Base-by-base conservation (phyloP, 2,329 filamentous ascomycete species). In the Grosmannia huntii region DNA sequence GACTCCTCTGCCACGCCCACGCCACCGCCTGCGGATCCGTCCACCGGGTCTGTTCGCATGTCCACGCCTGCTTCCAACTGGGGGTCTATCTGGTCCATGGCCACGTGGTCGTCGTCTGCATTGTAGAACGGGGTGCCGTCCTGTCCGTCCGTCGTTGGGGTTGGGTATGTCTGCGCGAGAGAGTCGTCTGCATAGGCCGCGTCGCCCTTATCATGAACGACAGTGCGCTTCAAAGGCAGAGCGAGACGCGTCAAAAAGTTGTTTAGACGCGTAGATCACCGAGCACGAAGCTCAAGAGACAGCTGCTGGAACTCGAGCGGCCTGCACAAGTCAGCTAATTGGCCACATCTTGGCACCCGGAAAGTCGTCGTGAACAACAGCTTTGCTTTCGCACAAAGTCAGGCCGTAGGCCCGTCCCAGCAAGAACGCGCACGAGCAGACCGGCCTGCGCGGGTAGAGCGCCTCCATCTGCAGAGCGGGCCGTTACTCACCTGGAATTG, bases 41-140 rank as follows among this genome's bases (percentile, higher is more conserved):
- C 33, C 12, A 33, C 50, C 49, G 25, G 50, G 56, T 59, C 62
- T 1, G 59, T 46, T 21, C 65, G 62, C 51, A 66, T 64, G 31
- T 63, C 64, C 50, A 63, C 61, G 25, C 62, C 58, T 10, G 59
- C 58, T 6, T 63, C 66, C 57, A 63, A 65, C 57, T 64, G 63
- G 23, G 65, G 62, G 19, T 68, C 67, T 5, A 73, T 68, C 60
- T 74, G 63, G 56, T 60, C 59, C 5, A 64, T 60, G 28, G 59
- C 19, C 38, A 59, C 57, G 53, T 61, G 58, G 56, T 27, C 54
- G 36, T 33, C 38, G 12, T 38, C 54, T 16, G 53, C 62, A 59
- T 78, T 77, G 64, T 77, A 77, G 2, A 74, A 63, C 4, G 60
- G 68, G 9, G 70, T 68, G 4, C 69, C 65, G 58, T 76, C 75